Percentiles rank a stretch among this genome's conserved stretches.
Evolutionary conservation across 805 yeast genomes (phyloP).

Genomic region (Wickerhamiella hasegawae): DNA sequence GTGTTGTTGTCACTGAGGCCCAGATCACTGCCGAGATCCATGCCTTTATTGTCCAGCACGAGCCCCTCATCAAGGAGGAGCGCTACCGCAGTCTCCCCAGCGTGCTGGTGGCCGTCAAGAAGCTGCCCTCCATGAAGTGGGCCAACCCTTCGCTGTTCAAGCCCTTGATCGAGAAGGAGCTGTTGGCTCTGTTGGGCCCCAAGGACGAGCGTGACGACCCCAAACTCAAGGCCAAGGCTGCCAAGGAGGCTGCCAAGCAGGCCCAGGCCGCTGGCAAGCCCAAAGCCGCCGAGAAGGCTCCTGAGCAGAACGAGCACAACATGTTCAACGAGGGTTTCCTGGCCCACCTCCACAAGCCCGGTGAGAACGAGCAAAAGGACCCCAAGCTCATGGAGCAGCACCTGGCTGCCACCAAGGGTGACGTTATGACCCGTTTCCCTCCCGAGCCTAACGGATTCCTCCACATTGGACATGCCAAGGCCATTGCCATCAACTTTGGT

Average conservation of each 20-base stretch:
- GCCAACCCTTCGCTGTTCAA: constrained; percentile 79
- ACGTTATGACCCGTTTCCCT: constrained; percentile 88
- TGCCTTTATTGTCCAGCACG: constrained; percentile 42
- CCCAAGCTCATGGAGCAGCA: constrained; percentile 78
- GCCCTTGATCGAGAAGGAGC: constrained; percentile 66
- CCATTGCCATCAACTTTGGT: constrained; percentile 97
- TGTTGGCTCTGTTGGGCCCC: constrained; percentile 70
- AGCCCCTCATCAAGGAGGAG: constrained; percentile 43
- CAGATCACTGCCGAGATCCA: constrained; percentile 44
- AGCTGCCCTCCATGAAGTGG: constrained; percentile 68
- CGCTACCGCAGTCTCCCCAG: constrained; percentile 71
- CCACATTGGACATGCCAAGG: constrained; percentile 96
- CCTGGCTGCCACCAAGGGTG: constrained; percentile 59
- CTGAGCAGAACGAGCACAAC: constrained; percentile 17
- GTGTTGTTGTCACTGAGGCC: constrained; percentile 50
- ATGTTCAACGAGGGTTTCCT: constrained; percentile 94
- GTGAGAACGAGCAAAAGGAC: constrained; percentile 81
- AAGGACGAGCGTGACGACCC: constrained; percentile 82
- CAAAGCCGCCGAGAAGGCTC: constrained; percentile 20
- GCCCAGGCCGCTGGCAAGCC: constrained; percentile 16
- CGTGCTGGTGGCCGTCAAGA: constrained; percentile 61
- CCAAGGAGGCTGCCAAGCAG: constrained; percentile 13
- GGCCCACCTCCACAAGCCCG: constrained; percentile 89
- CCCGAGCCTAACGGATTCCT: constrained; percentile 97
- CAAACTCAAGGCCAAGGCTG: constrained; percentile 19